Evolutionary conservation across 345 rosid species (phyloP), one percentile per base, ranked within the genome.

Genomic region (Sisymbrium irio): DNA sequence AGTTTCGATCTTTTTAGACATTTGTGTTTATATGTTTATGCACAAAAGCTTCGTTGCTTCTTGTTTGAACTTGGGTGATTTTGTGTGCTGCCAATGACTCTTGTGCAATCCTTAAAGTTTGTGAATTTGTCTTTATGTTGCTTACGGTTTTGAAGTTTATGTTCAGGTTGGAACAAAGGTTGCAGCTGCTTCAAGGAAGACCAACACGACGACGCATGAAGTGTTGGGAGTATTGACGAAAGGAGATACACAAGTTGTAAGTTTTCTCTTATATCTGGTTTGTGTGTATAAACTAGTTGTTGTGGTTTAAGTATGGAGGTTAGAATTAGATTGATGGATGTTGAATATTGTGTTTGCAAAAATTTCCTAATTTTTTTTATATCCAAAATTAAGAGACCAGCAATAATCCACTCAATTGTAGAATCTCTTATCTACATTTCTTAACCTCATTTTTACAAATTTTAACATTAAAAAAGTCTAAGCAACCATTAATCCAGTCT

Each of bases 151-250:
- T 25, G 3, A 25, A 22, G 39, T 9, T 45, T 45, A 32, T 41
- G 50, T 78, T 10, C 45, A 95, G 94, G 96, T 90, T 68, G 99
- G 97, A 33, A 83, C 90, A 27, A 96, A 92, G 83, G 97, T 96
- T 69, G 86, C 96, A 69, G 98, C 99, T 62, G 95, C 92, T 73
- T 96, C 99, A 2, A 83, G 97, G 76, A 95, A 95, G 81, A 92
- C 98, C 9, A 95, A 95, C 78, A 95, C 99, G 50, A 95, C 98
- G 6, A 88, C 85, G 25, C 96, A 95, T 82, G 99, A 95, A 87
- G 92, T 90, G 27, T 77, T 96, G 28, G 98, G 97, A 77, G 96
- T 89, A 44, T 84, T 87, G 92, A 95, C 97, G 7, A 79, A 81
- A 80, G 93, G 78, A 18, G 88, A 88, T 22, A 87, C 94, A 47